Conservation (phyloP, 208 protist genomes). For the Trichomonas gallinae region DNA sequence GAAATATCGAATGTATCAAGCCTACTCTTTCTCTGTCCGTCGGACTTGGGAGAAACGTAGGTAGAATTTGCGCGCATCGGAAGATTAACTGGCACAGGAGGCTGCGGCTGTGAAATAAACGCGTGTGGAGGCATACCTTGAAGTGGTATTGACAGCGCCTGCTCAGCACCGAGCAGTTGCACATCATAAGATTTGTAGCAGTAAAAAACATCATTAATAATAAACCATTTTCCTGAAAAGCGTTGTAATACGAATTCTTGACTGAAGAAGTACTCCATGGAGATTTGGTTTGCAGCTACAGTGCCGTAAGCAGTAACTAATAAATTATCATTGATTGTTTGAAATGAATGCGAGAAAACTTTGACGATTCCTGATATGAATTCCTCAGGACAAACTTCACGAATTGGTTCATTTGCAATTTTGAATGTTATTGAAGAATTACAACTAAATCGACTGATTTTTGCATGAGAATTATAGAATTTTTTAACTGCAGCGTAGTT, state of each 20-base stretch:
- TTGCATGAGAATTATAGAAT: neutral
- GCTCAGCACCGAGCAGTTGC: neutral
- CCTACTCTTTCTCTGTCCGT: neutral
- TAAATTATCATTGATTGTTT: neutral
- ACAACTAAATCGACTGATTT: neutral
- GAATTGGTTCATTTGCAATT: neutral
- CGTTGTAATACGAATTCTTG: neutral
- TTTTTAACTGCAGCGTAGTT: neutral
- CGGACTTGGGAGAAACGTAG: neutral
- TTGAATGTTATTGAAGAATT: neutral
- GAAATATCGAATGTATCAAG: neutral
- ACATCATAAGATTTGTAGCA: neutral
- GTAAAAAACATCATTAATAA: neutral
- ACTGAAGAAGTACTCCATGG: neutral
- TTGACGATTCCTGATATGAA: neutral
- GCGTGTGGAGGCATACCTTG: neutral
- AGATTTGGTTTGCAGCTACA: neutral
- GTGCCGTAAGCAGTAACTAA: neutral
- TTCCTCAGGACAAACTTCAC: neutral
- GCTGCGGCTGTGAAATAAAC: neutral
- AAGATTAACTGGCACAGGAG: neutral
- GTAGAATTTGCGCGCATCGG: neutral
- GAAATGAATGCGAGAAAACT: neutral
- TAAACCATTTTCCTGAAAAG: neutral
- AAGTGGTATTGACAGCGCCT: neutral